A percentile compares a stretch with the other conserved stretches of the same genome.
Evolutionary conservation across 1,139 yeast species (phyloP).

Genomic region (Magnusiomyces magnusii): DNA sequence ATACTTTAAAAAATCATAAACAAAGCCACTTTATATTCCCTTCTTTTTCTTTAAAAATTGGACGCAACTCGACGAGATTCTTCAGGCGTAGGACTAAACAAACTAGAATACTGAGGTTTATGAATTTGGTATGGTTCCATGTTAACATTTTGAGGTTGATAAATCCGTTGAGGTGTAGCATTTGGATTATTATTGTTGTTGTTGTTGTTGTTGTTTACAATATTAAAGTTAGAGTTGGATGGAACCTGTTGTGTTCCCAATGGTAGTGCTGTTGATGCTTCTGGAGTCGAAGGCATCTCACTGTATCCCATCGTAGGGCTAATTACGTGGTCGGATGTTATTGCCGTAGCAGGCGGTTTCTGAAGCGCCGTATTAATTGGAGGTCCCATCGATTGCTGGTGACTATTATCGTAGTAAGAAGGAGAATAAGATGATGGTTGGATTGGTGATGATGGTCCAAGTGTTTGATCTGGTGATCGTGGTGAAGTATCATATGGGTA

Average conservation of each 20-base stretch:
- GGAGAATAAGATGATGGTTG: not conserved
- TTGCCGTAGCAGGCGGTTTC: not conserved
- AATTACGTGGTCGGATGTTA: not conserved
- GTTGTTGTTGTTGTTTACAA: not conserved
- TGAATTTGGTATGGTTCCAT: not conserved
- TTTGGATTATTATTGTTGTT: not conserved
- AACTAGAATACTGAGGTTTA: not conserved
- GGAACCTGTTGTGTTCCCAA: not conserved
- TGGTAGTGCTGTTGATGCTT: not conserved
- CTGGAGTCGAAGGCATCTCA: not conserved
- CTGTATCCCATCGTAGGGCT: not conserved
- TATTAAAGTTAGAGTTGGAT: not conserved
- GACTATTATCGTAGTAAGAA: not conserved
- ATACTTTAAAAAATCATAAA: not conserved
- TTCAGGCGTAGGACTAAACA: not conserved
- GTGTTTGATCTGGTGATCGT: not conserved
- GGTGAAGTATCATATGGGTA: not conserved
- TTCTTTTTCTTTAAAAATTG: slow-evolving; percentile 1
- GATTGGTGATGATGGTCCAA: no score
- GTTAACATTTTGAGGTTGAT: not conserved
- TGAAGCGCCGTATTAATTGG: no score
- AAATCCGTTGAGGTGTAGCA: not conserved
- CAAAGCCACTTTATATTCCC: not conserved
- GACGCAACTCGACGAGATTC: slow-evolving; percentile 3
- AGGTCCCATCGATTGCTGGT: not conserved